Evolutionary conservation across 768 basidiomycete genomes (phyloP), one percentile per base, ranked within the genome.

Genomic region (Naganishia antarctica): DNA sequence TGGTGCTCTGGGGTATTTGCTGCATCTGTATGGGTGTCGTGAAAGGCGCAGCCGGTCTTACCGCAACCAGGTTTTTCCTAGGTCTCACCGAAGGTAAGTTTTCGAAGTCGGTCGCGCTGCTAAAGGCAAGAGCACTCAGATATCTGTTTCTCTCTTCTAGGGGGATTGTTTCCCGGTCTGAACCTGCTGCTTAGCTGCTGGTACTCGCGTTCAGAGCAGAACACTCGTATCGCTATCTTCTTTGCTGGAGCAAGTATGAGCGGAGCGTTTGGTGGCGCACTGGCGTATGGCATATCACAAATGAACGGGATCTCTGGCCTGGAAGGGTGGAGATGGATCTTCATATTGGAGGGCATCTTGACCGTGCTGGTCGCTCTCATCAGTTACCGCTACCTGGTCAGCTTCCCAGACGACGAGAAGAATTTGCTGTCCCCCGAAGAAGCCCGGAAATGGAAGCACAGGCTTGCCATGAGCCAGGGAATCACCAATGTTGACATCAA

Each of bases 321-420:
- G 25, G 59, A 44, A 44, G 71, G 71, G 21, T 72, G 71, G 71
- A 41, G 69, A 51, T 72, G 71, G 71, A 70, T 72, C 40, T 47
- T 72, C 16, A 70, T 72, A 58, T 67, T 72, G 28, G 71, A 72
- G 31, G 71, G 70, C 43, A 63, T 68, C 57, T 2, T 67, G 40
- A 70, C 70, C n/a, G 66, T 67, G 47, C 3, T 67, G 25, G 60
- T 71, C 53, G 69, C 67, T 5, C 29, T 66, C 26, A 23, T 68
- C 45, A 40, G 37, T 16, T 40, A 8, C 37, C 37, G 37, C 37
- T 40, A 40, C 37, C 37, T 71, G 26, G 53, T 71, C 65, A 62
- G 69, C 7, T 69, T 69, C 32, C 61, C 66, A 5, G 61, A 57
- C 6, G 60, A 68, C 62, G 70, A 71, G 25, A 69, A 68, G 37